Evolutionary conservation across 305 asterid species (phyloP).

Genomic region (Stenogyne calaminthoides): DNA sequence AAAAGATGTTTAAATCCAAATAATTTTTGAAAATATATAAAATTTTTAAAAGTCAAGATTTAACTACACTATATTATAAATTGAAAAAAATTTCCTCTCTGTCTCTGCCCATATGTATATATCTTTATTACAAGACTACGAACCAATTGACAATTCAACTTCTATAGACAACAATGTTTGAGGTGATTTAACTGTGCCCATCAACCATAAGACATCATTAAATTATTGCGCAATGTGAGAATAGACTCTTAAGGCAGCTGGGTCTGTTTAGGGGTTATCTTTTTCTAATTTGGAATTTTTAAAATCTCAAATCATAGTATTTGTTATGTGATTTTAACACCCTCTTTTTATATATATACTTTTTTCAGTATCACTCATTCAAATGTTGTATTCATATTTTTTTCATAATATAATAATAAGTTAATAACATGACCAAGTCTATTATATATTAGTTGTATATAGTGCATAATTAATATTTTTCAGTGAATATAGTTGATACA

Average conservation of each 20-base stretch:
- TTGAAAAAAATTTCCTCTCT: too few relatives aligned
- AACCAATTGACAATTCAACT: background rate
- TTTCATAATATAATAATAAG: background rate
- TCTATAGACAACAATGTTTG: slow-evolving; percentile 16
- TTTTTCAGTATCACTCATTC: background rate
- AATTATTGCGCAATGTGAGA: background rate
- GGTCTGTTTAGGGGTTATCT: background rate
- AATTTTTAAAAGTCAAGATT: too few relatives aligned
- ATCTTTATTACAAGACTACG: background rate
- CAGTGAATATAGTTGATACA: too few relatives aligned
- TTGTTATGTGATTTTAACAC: background rate
- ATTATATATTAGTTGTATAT: too few relatives aligned
- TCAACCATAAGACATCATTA: slow-evolving; percentile 6
- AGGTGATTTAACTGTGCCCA: slow-evolving; percentile 13
- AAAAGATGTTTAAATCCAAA: too few relatives aligned
- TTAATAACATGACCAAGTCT: too few relatives aligned
- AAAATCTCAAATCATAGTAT: background rate
- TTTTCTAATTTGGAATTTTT: background rate
- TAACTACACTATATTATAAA: too few relatives aligned
- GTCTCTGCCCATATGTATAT: too few relatives aligned
- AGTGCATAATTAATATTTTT: too few relatives aligned
- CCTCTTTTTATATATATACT: background rate
- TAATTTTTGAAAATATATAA: too few relatives aligned
- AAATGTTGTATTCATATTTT: too few relatives aligned
- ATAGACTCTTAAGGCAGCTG: background rate